phyloP scores from a whole-genome alignment of 1,139 yeast species.

The Zygoascus meyerae region DNA sequence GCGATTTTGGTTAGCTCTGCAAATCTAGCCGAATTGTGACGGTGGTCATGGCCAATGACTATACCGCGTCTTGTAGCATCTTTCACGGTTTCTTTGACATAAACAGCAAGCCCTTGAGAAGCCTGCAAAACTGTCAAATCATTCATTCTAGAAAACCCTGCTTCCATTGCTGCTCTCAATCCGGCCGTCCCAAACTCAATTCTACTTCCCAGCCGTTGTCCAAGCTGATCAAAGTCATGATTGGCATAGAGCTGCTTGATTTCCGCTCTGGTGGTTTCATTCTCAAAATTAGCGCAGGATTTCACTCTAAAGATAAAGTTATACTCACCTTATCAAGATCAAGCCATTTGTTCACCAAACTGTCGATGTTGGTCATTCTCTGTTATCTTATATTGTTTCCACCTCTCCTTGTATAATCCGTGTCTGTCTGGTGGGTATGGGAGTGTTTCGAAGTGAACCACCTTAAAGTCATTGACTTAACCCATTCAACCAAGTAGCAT shows the following conservation, averaged over 20 bases:
- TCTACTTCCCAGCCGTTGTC: slow-evolving; percentile 45
- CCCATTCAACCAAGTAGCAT: too few species aligned
- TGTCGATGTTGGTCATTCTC: slow-evolving; percentile 25
- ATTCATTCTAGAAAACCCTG: slow-evolving; percentile 87
- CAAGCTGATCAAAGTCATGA: slow-evolving; percentile 43
- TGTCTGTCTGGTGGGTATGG: too few species aligned
- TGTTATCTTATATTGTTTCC: not conserved
- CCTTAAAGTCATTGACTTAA: too few species aligned
- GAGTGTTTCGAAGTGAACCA: too few species aligned
- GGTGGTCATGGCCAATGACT: slow-evolving; percentile 89
- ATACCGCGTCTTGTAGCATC: slow-evolving; percentile 40
- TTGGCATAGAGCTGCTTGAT: slow-evolving; percentile 43
- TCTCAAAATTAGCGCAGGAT: slow-evolving; percentile 25
- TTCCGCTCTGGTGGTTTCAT: slow-evolving; percentile 52
- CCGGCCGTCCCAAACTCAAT: slow-evolving; percentile 95
- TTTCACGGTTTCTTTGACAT: slow-evolving; percentile 40
- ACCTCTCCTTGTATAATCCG: too few species aligned
- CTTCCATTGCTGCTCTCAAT: slow-evolving; percentile 76
- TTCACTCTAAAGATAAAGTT: not conserved
- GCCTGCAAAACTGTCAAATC: slow-evolving; percentile 87
- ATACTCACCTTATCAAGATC: slow-evolving; percentile 37
- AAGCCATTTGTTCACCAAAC: slow-evolving; percentile 47
- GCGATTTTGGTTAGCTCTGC: slow-evolving; percentile 76
- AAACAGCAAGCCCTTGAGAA: slow-evolving; percentile 79
- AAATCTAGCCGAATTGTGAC: slow-evolving; percentile 71